Conservation (phyloP, 441 rosid species). For the Aquilaria agallochum region DNA sequence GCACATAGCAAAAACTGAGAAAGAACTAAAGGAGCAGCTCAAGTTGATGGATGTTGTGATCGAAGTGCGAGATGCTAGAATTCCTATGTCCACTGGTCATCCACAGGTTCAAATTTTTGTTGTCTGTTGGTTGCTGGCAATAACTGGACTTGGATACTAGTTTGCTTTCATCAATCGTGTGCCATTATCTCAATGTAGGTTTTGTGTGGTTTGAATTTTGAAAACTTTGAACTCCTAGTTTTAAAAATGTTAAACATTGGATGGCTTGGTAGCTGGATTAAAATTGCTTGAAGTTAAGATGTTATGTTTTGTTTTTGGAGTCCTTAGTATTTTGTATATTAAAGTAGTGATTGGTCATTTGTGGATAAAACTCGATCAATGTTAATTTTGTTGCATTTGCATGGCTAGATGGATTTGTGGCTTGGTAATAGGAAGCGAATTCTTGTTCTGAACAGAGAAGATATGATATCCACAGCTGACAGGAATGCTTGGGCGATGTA, state of each 20-base stretch:
- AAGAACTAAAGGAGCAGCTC: constrained; percentile 85
- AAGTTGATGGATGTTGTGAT: constrained; percentile 95
- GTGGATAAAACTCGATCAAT: background rate
- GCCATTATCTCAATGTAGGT: no score
- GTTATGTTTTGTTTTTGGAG: background rate
- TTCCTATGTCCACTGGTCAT: constrained; percentile 83
- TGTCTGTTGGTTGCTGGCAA: background rate
- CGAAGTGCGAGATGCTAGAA: constrained; percentile 92
- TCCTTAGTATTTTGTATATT: background rate
- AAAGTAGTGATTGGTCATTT: background rate
- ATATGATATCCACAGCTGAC: constrained; percentile 83
- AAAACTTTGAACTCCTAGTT: no score
- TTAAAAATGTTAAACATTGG: no score
- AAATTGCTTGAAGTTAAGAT: no score
- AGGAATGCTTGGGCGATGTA: constrained; percentile 93
- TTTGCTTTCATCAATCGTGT: no score
- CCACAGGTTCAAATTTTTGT: constrained; percentile 52
- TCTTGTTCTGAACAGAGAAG: constrained; percentile 90
- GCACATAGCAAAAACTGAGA: constrained; percentile 88
- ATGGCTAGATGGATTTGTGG: constrained; percentile 82
- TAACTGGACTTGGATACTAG: no score
- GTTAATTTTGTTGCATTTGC: background rate
- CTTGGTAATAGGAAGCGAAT: constrained; percentile 90
- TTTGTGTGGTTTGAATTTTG: no score
- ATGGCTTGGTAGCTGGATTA: no score